Evolutionary conservation across 1,284 basidiomycete species (phyloP).

Genomic region (Anthracocystis walkeri): DNA sequence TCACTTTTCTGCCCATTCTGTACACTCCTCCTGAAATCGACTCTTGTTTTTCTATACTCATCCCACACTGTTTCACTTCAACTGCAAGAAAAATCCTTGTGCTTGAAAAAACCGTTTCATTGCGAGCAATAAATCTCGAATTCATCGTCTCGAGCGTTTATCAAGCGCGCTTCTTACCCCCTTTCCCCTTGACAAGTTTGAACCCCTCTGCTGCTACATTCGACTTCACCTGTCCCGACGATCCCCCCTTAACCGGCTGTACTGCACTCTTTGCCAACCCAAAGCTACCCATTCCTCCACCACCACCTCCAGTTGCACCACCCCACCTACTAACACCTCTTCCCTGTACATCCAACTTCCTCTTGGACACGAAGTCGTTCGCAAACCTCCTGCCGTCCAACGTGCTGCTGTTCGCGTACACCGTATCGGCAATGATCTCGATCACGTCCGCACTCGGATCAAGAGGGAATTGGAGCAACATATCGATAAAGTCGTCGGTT

Average conservation of each 20-base stretch:
- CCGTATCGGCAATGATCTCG: constrained; percentile 69
- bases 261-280: constrained; percentile 1
- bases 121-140: too few species aligned
- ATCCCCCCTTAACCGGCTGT: background rate
- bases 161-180: constrained; percentile 45
- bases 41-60: too few species aligned
- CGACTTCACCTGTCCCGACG: background rate
- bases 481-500: constrained; percentile 69
- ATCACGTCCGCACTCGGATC: constrained; percentile 67
- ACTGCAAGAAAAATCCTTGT: background rate
- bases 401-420: constrained; percentile 93
- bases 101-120: background rate
- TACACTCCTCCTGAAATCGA: background rate
- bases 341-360: constrained; percentile 74
- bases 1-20: background rate
- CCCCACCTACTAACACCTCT: constrained; percentile 23
- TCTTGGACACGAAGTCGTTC: constrained; percentile 85
- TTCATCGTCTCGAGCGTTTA: background rate
- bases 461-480: constrained; percentile 70
- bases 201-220: constrained; percentile 28
- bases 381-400: constrained; percentile 95
- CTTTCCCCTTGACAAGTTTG: constrained; percentile 62
- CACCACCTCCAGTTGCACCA: background rate
- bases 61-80: too few species aligned
- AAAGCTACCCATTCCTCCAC: constrained; percentile 20